Evolutionary conservation across 208 protist species (phyloP), one percentile per base, ranked within the genome.

Genomic region (Acanthamoeba lenticulata): DNA sequence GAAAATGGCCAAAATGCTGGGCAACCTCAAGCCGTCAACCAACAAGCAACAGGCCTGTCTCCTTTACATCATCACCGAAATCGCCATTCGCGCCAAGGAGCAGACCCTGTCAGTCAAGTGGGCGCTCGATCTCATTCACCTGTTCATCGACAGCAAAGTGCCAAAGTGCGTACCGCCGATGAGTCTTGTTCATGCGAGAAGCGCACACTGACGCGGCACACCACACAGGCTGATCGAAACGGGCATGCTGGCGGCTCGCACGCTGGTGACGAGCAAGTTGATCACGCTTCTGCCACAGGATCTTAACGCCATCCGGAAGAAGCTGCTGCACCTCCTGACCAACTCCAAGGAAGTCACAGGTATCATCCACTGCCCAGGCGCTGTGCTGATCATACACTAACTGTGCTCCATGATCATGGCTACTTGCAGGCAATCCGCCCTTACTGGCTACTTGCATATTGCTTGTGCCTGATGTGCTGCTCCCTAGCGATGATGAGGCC

Each of bases 251-350:
- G 89, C 89, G 24, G 42, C 7, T 15, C 32, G 65, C 17, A 42
- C 32, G 5, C 36, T 93, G 62, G 62, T 93, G 11, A 93, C 57
- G 36, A 57, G 32, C 32, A 90, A 90, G 29, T 17, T 55, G 19
- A 55, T 93, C 2, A 81, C 1, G 19, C 44, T 93, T 1, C 29
- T 79, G 89, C 89, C 89, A 15, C 65, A 72, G 44, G 89, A 93
- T 34, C 89, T 93, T 7, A 93, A 72, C 89, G 36, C 89, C 55
- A 93, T 93, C 29, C 57, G 89, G 15, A 93, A 93, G 89, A 93
- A 93, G 89, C 60, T 93, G 57, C 38, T 93, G 32, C 89, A 93
- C 27, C 65, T 93, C 11, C 89, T 93, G 40, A 93, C 42, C 89
- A 79, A 72, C 67, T 93, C 89, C n/a, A 72, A 79, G n/a, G 89